Conservation (phyloP, 768 basidiomycete species). For the Boletus patriciae region DNA sequence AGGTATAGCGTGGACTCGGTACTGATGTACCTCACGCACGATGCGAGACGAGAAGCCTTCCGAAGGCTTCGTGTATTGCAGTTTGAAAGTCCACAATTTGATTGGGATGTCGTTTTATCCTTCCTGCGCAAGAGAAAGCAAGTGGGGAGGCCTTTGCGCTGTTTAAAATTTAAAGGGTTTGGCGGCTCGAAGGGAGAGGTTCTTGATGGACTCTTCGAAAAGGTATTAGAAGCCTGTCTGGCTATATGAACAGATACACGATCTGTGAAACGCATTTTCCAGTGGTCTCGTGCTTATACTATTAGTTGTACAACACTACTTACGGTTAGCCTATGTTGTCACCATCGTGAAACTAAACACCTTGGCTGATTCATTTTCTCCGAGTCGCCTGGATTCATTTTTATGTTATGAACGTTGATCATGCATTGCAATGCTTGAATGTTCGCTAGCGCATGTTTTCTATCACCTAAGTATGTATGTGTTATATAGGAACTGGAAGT, state of each 20-base stretch:
- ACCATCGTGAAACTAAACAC: too few relatives aligned
- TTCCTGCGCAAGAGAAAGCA: conserved; percentile 27
- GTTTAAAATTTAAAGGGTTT: conserved; percentile 25
- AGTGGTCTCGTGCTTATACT: too few relatives aligned
- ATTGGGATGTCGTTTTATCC: conserved; percentile 29
- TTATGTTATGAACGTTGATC: too few relatives aligned
- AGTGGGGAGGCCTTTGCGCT: conserved; percentile 17
- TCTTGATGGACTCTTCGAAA: conserved; percentile 23
- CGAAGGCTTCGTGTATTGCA: conserved; percentile 16
- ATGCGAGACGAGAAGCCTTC: conserved; percentile 30
- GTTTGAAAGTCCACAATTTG: conserved; percentile 28
- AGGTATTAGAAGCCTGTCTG: conserved; percentile 23
- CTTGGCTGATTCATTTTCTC: too few relatives aligned
- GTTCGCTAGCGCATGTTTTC: too few relatives aligned
- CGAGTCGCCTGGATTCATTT: too few relatives aligned
- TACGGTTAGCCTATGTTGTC: background rate
- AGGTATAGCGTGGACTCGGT: conserved; percentile 26
- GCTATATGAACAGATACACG: conserved; percentile 9
- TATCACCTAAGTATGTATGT: too few relatives aligned
- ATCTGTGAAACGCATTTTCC: background rate
- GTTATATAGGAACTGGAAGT: too few relatives aligned
- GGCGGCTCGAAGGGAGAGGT: conserved; percentile 16
- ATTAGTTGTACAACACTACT: too few relatives aligned
- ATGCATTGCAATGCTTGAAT: too few relatives aligned
- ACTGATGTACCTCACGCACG: conserved; percentile 26